phyloP scores from a whole-genome alignment of 2,329 filamentous ascomycete species.

The Ophiosphaerella herpotricha region DNA sequence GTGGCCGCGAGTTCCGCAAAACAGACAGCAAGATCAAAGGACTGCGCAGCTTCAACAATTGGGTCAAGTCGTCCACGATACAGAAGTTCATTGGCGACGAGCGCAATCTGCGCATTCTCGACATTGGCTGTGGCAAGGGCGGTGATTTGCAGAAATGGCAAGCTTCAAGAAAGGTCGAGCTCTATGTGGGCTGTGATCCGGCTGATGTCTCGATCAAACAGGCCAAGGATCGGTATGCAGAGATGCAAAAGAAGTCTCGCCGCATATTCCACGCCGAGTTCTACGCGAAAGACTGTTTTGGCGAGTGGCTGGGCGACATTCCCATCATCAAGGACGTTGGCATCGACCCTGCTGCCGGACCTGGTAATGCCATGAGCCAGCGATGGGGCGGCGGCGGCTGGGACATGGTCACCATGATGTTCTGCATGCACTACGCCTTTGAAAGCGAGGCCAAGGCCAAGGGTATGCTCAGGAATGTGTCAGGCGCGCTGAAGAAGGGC shows the following conservation, averaged over 20 bases:
- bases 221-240: conserved; percentile 79
- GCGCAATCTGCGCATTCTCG: conserved; percentile 75
- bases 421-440: conserved; percentile 98
- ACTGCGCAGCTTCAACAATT: conserved; percentile 94
- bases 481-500: conserved; percentile 87
- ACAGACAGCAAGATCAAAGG: conserved; percentile 96
- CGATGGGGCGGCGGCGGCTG: conserved; percentile 77
- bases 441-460: conserved; percentile 88
- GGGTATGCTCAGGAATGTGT: conserved; percentile 91
- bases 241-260: conserved; percentile 67
- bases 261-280: conserved; percentile 84
- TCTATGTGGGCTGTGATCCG: conserved; percentile 93
- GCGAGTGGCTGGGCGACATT: conserved; percentile 79
- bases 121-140: conserved; percentile 96
- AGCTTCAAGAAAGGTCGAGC: conserved; percentile 81
- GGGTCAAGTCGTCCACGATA: conserved; percentile 97
- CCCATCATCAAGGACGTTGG: conserved; percentile 84
- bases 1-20: conserved; percentile 91
- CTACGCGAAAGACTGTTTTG: conserved; percentile 89
- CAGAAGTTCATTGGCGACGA: conserved; percentile 74
- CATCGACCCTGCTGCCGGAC: conserved; percentile 74
- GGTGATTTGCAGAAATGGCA: conserved; percentile 97
- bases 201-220: conserved; percentile 92
- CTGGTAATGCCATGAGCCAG: conserved; percentile 60
- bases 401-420: conserved; percentile 98